phyloP scores from a whole-genome alignment of 495 filamentous ascomycete species.

The Pseudoneurospora amorphoporcata region DNA sequence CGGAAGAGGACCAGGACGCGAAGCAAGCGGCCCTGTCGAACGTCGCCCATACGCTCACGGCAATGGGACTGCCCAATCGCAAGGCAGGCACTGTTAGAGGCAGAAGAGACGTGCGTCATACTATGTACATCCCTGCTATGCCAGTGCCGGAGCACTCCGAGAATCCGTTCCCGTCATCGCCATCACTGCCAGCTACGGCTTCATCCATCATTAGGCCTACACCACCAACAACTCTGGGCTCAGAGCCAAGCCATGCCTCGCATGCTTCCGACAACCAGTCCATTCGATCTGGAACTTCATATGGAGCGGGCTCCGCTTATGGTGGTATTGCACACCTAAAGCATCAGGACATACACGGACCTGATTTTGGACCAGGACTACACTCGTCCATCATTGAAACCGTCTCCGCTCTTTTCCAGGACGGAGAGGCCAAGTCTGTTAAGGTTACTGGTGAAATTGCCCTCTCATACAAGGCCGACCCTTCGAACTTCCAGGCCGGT shows the following conservation, averaged over 20 bases:
- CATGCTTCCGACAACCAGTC: constrained; percentile 77
- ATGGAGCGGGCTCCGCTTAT: constrained; percentile 35
- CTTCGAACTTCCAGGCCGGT: constrained; percentile 27
- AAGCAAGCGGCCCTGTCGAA: constrained; percentile 75
- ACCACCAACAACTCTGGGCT: constrained; percentile 34
- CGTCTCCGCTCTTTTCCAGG: constrained; percentile 72
- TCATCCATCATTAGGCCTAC: constrained; percentile 28
- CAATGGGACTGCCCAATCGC: constrained; percentile 47
- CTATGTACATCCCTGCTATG: constrained; percentile 58
- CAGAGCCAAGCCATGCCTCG: constrained; percentile 49
- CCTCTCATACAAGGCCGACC: constrained; percentile 62
- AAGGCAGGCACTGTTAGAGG: constrained; percentile 74
- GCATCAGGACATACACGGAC: constrained; percentile 71
- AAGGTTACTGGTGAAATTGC: constrained; percentile 86
- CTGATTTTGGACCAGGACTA: constrained; percentile 63
- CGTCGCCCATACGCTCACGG: constrained; percentile 71
- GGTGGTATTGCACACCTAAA: constrained; percentile 45
- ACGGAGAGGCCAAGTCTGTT: constrained; percentile 57
- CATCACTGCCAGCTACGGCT: constrained; percentile 29
- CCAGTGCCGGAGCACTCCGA: constrained; percentile 32
- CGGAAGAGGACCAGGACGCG: constrained; percentile 82
- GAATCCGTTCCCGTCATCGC: constrained; percentile 34
- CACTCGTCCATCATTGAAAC: constrained; percentile 91
- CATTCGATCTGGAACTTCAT: constrained; percentile 75
- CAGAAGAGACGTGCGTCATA: constrained; percentile 83